These are phyloP conservation scores for Penicillium fimorum DNA, from an alignment of 495 filamentous ascomycete species.

Conservation along the genomic window DNA sequence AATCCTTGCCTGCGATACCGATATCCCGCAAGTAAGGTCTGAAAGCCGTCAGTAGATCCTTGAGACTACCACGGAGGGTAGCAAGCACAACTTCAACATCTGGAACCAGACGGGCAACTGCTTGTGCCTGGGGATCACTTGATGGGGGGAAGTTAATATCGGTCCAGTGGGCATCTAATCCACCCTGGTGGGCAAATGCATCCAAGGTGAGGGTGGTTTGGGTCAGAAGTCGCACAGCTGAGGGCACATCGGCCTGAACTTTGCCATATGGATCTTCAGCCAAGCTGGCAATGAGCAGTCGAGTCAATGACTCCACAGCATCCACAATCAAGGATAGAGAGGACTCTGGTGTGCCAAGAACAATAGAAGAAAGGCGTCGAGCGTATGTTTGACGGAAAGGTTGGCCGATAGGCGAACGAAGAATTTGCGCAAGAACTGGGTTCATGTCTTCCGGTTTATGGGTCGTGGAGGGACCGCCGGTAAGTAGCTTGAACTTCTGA, in stretches of 20 bases:
- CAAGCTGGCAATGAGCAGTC: conserved; percentile 68
- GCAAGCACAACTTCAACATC: conserved; percentile 64
- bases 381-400: conserved; percentile 70
- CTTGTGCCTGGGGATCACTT: conserved; percentile 41
- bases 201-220: conserved; percentile 66
- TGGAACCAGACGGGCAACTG: conserved; percentile 40
- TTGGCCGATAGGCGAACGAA: conserved; percentile 56
- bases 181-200: conserved; percentile 52
- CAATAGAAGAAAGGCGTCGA: conserved; percentile 56
- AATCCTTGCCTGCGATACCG: conserved; percentile 61
- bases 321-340: conserved; percentile 64
- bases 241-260: conserved; percentile 74
- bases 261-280: conserved; percentile 84
- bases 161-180: conserved; percentile 74
- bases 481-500: conserved; percentile 41
- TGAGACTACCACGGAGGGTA: conserved; percentile 58
- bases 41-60: conserved; percentile 63
- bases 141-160: conserved; percentile 59
- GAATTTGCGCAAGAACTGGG: conserved; percentile 36
- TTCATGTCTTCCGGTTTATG: conserved; percentile 39
- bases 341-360: conserved; percentile 68
- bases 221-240: conserved; percentile 69
- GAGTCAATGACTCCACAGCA: conserved; percentile 65
- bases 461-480: conserved; percentile 29
- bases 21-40: conserved; percentile 65